phyloP scores from a whole-genome alignment of 257 asterid species.

The Ophiorrhiza pumila region DNA sequence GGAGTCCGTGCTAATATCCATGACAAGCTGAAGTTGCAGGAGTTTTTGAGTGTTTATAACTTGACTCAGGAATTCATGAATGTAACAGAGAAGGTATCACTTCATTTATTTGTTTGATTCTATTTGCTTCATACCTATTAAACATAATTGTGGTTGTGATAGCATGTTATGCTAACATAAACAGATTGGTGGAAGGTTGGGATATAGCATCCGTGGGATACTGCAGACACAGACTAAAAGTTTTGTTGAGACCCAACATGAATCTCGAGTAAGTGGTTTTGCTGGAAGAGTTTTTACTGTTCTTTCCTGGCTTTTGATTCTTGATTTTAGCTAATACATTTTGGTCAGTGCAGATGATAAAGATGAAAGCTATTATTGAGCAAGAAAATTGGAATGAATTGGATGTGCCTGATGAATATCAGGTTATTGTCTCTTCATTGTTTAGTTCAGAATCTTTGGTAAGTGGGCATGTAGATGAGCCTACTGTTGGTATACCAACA shows the following conservation, averaged over 20 bases:
- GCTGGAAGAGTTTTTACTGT: slow-evolving; percentile 19
- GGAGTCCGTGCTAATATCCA: slow-evolving; percentile 94
- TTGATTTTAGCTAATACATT: slow-evolving; percentile 17
- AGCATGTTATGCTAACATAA: slow-evolving; percentile 36
- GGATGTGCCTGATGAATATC: slow-evolving; percentile 96
- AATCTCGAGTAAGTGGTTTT: slow-evolving; percentile 75
- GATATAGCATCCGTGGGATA: slow-evolving; percentile 94
- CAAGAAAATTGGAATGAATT: slow-evolving; percentile 97
- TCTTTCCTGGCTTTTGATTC: slow-evolving; percentile 19
- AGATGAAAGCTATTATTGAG: slow-evolving; percentile 92
- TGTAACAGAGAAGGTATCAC: slow-evolving; percentile 81
- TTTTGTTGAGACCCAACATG: slow-evolving; percentile 90
- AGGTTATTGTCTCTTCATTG: slow-evolving; percentile 62
- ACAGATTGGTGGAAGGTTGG: slow-evolving; percentile 99
- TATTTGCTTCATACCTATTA: slow-evolving; percentile 1
- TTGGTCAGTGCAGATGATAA: slow-evolving; percentile 65
- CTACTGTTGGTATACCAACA: slow-evolving; percentile 36
- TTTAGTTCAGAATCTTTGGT: slow-evolving; percentile 45
- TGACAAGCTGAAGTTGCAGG: slow-evolving; percentile 77
- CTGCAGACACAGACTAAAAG: slow-evolving; percentile 95
- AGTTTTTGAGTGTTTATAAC: slow-evolving; percentile 76
- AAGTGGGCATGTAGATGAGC: slow-evolving; percentile 42
- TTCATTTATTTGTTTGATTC: slow-evolving; percentile 20
- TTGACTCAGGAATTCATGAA: slow-evolving; percentile 85
- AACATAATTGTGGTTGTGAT: slow-evolving; percentile 31